Conservation (phyloP, 2,329 filamentous ascomycete species). For the Claviceps spartinae region DNA sequence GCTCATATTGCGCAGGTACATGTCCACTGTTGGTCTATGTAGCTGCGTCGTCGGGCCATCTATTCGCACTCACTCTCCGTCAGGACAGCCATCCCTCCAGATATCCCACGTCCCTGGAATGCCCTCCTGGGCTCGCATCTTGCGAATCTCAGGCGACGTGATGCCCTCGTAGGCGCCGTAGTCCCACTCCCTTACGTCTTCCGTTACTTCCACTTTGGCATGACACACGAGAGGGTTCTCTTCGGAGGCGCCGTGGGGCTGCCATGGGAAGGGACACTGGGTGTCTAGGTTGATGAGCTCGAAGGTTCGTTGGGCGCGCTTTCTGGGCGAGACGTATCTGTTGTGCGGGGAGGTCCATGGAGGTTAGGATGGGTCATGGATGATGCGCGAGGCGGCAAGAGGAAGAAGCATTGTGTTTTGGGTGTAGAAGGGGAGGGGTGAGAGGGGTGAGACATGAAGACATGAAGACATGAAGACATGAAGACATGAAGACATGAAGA, state of each 20-base stretch:
- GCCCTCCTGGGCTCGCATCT: conserved; percentile 42
- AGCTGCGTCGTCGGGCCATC: too few species aligned
- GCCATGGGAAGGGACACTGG: conserved; percentile 58
- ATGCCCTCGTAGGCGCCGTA: conserved; percentile 81
- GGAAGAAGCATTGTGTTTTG: too few species aligned
- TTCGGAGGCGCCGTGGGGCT: conserved; percentile 26
- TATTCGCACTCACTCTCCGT: conserved; percentile 56
- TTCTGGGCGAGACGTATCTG: conserved; percentile 75
- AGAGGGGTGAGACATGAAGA: neutral
- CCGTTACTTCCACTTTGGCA: conserved; percentile 52
- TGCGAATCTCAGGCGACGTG: conserved; percentile 55
- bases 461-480: too few species aligned
- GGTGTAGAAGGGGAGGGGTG: neutral
- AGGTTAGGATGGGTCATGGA: too few species aligned
- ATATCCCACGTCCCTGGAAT: conserved; percentile 59
- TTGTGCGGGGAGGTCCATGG: neutral
- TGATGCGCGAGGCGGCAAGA: too few species aligned
- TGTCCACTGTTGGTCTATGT: neutral
- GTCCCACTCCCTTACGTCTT: conserved; percentile 73
- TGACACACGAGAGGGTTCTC: conserved; percentile 33
- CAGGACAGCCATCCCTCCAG: conserved; percentile 77
- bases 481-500: too few species aligned
- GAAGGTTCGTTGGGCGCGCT: conserved; percentile 76
- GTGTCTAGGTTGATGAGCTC: conserved; percentile 70
- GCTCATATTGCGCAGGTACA: too few species aligned